Percentiles rank a stretch among this genome's conserved stretches.
These are phyloP conservation scores for Solidago caesia DNA, from an alignment of 129 eudicot species.

Conservation along the genomic window DNA sequence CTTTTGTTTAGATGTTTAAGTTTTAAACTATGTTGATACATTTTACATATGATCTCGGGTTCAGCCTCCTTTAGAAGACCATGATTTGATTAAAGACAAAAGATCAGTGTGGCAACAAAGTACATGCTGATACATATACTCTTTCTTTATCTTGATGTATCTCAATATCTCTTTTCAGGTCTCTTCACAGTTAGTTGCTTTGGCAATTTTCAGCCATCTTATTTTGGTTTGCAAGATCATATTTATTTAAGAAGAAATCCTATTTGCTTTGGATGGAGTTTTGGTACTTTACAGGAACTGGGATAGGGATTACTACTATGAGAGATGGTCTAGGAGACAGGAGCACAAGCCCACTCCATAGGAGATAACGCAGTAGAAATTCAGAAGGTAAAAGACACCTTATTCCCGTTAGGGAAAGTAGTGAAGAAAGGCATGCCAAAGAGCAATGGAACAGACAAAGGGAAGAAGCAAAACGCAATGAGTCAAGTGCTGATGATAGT, in stretches of 20 bases:
- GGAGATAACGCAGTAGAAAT: slow-evolving; percentile 70
- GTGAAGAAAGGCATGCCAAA: slow-evolving; percentile 92
- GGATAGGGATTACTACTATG: slow-evolving; percentile 38
- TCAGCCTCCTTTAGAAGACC: slow-evolving; percentile 84
- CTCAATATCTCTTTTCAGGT: slow-evolving; percentile 77
- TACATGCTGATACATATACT: slow-evolving; percentile 37
- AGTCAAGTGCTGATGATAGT: slow-evolving; percentile 18
- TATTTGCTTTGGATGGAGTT: too few species aligned
- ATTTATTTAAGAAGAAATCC: slow-evolving; percentile 46
- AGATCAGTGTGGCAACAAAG: slow-evolving; percentile 98
- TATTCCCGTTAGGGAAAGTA: slow-evolving; percentile 81
- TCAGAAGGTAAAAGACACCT: slow-evolving; percentile 59
- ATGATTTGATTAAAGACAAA: slow-evolving; percentile 89
- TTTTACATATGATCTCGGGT: slow-evolving; percentile 46
- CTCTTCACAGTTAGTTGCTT: slow-evolving; percentile 50
- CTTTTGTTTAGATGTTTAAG: background rate
- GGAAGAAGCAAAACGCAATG: slow-evolving; percentile 57
- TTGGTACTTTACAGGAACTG: too few species aligned
- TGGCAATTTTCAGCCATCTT: slow-evolving; percentile 38
- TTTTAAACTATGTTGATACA: slow-evolving; percentile 3
- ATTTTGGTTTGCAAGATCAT: slow-evolving; percentile 43
- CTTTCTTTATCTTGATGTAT: slow-evolving; percentile 24
- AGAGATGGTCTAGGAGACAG: slow-evolving; percentile 73
- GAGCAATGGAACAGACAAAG: slow-evolving; percentile 87
- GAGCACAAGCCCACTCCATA: slow-evolving; percentile 61